phyloP scores from a whole-genome alignment of 2,329 filamentous ascomycete genomes.

The Sporothrix mexicana region DNA sequence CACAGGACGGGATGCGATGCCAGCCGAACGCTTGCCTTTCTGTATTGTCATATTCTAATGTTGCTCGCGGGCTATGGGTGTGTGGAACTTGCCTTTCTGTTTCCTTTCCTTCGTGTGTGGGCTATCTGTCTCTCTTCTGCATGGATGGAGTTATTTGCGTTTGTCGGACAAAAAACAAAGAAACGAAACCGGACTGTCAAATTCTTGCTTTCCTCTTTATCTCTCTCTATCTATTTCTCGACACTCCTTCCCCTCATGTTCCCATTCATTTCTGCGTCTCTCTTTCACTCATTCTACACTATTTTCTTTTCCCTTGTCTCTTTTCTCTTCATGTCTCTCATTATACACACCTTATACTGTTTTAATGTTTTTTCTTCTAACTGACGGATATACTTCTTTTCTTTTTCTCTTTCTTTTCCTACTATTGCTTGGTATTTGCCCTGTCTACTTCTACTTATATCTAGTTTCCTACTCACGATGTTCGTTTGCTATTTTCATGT shows the following conservation, averaged over 20 bases:
- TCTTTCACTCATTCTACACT: neutral
- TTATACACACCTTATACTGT: constrained; percentile 12
- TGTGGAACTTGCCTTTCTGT: constrained; percentile 18
- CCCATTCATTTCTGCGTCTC: neutral
- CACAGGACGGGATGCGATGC: too few relatives aligned
- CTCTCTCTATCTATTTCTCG: constrained; percentile 5
- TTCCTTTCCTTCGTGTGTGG: constrained; percentile 24
- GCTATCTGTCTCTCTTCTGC: constrained; percentile 35
- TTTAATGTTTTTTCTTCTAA: constrained; percentile 27
- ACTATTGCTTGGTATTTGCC: neutral
- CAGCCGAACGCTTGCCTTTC: neutral
- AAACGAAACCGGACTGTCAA: constrained; percentile 29
- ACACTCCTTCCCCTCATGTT: constrained; percentile 13
- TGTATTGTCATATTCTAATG: neutral
- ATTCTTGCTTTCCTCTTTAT: constrained; percentile 19
- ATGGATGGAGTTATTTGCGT: constrained; percentile 38
- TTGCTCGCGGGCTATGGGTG: neutral
- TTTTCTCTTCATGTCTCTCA: constrained; percentile 24
- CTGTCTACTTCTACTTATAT: neutral
- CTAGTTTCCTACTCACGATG: constrained; percentile 2
- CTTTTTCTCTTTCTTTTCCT: neutral
- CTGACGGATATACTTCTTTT: neutral
- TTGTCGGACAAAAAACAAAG: constrained; percentile 34
- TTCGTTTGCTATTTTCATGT: constrained; percentile 2
- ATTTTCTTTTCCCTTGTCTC: neutral